Conservation (phyloP, 2,329 filamentous ascomycete genomes). For the Sporothrix inflata region DNA sequence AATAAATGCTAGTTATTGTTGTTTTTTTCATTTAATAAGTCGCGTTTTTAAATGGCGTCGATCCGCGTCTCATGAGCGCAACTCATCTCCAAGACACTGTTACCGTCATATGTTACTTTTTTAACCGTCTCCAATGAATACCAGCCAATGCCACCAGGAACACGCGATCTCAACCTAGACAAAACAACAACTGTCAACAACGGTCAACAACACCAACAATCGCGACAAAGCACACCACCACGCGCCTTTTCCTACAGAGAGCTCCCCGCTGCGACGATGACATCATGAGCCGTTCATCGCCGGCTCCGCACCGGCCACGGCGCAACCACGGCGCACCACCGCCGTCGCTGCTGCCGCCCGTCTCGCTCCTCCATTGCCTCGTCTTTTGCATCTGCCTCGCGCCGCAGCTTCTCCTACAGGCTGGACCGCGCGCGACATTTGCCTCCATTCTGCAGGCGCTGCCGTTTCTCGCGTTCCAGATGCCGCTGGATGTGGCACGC, state of each 20-base stretch:
- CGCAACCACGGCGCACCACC: not conserved
- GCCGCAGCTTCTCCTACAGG: not conserved
- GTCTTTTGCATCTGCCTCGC: slow-evolving; percentile 10
- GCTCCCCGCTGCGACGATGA: not conserved
- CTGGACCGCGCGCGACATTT: not conserved
- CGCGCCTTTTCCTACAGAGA: not conserved
- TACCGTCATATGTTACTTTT: not conserved
- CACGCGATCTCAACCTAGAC: not conserved
- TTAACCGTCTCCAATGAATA: not conserved
- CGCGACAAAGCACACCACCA: not conserved
- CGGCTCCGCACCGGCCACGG: slow-evolving; percentile 1
- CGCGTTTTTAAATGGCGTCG: not conserved
- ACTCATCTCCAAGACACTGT: not conserved
- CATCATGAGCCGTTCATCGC: not conserved
- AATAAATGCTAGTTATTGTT: not conserved
- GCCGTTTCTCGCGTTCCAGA: slow-evolving; percentile 6
- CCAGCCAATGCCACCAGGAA: not conserved
- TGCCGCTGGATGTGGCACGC: slow-evolving; percentile 5
- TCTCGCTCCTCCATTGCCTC: slow-evolving; percentile 9
- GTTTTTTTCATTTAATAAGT: not conserved
- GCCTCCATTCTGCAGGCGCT: not conserved
- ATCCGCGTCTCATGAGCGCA: not conserved
- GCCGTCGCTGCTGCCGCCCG: not conserved
- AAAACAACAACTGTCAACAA: not conserved
- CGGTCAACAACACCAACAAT: not conserved